phyloP scores from a whole-genome alignment of 805 yeast genomes.

The Pichia eremophila region DNA sequence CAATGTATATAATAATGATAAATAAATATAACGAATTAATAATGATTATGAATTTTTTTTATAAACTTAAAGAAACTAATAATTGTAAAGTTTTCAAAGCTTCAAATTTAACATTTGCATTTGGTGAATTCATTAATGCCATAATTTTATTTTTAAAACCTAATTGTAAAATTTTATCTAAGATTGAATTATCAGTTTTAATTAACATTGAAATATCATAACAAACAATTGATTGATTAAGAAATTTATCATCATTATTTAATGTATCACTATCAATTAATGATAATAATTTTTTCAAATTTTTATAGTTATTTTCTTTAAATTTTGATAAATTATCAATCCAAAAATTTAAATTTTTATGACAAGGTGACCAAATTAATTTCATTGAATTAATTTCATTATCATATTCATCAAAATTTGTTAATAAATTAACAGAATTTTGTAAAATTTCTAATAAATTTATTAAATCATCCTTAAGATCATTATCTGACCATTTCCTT shows the following conservation, averaged over 20 bases:
- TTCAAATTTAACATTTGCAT: constrained; percentile 85
- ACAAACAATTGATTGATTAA: constrained; percentile 50
- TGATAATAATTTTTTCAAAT: constrained; percentile 52
- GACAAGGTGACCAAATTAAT: constrained; percentile 88
- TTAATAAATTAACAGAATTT: constrained; percentile 65
- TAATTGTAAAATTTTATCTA: constrained; percentile 40
- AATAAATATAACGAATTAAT: neutral
- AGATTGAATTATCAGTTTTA: constrained; percentile 52
- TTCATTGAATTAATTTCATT: constrained; percentile 74
- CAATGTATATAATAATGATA: neutral
- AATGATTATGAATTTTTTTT: constrained; percentile 18
- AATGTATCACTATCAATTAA: constrained; percentile 28
- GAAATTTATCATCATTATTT: constrained; percentile 18
- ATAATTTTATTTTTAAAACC: constrained; percentile 74
- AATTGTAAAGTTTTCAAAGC: constrained; percentile 94
- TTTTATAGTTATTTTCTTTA: constrained; percentile 67
- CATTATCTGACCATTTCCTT: constrained; percentile 93
- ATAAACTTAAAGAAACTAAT: constrained; percentile 58
- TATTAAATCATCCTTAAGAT: constrained; percentile 64
- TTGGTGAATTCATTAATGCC: constrained; percentile 71
- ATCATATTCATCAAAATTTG: constrained; percentile 87
- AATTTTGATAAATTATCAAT: constrained; percentile 68
- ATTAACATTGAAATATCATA: constrained; percentile 59
- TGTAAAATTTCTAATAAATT: constrained; percentile 50
- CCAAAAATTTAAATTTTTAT: constrained; percentile 84